Evolutionary conservation across 805 yeast genomes (phyloP).

Genomic region (Komagataella pastoris): DNA sequence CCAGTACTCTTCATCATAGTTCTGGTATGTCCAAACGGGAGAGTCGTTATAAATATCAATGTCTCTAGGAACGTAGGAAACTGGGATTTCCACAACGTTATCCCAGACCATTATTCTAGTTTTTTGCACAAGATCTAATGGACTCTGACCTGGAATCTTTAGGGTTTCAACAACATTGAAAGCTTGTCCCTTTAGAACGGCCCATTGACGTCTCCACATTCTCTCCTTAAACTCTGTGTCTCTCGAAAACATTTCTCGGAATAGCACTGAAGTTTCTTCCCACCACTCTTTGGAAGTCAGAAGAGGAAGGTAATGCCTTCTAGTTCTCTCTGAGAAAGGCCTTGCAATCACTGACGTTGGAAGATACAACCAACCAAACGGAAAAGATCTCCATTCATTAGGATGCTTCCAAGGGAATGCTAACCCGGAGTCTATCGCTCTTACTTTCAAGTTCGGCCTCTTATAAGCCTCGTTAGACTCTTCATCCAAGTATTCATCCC

Average conservation of each 20-base stretch:
- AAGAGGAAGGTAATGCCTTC: slow-evolving; percentile 42
- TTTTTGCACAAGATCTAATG: slow-evolving; percentile 49
- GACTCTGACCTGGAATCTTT: slow-evolving; percentile 45
- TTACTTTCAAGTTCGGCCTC: slow-evolving; percentile 34
- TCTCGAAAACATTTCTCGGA: slow-evolving; percentile 33
- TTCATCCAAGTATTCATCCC: slow-evolving; percentile 13
- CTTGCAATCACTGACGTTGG: slow-evolving; percentile 53
- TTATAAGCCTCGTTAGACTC: not conserved
- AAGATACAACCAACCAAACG: slow-evolving; percentile 65
- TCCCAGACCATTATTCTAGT: slow-evolving; percentile 46
- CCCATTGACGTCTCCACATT: slow-evolving; percentile 56
- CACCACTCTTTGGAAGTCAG: slow-evolving; percentile 57
- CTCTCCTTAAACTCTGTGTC: slow-evolving; percentile 53
- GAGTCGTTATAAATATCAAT: slow-evolving; percentile 10
- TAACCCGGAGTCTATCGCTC: slow-evolving; percentile 67
- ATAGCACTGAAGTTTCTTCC: slow-evolving; percentile 39
- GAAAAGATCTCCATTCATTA: slow-evolving; percentile 70
- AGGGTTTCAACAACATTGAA: slow-evolving; percentile 60
- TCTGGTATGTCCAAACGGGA: slow-evolving; percentile 20
- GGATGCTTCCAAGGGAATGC: slow-evolving; percentile 78
- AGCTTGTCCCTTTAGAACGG: slow-evolving; percentile 67
- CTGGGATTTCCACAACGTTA: slow-evolving; percentile 46
- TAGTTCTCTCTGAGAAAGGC: slow-evolving; percentile 45
- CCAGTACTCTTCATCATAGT: slow-evolving; percentile 23
- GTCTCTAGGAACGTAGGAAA: slow-evolving; percentile 2